phyloP scores from a whole-genome alignment of 2,329 filamentous ascomycete genomes.

The Aspergillus sp. region DNA sequence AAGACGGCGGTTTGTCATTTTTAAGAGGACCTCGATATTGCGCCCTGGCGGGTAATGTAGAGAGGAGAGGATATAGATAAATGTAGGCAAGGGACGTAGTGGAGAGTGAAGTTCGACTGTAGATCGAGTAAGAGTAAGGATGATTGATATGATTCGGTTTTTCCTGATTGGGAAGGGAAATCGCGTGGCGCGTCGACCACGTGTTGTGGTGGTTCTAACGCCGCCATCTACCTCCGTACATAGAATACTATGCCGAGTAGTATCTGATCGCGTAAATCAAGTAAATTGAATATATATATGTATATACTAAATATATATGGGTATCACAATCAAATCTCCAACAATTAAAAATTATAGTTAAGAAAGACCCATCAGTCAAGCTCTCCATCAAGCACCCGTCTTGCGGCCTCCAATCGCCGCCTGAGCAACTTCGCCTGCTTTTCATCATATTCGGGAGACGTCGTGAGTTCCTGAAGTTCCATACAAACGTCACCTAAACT shows the following conservation, averaged over 20 bases:
- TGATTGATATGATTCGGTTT: constrained; percentile 1
- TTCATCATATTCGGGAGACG: constrained; percentile 55
- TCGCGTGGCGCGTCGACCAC: constrained; percentile 6
- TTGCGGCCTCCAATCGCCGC: constrained; percentile 71
- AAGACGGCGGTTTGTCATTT: constrained; percentile 25
- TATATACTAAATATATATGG: constrained; percentile 7
- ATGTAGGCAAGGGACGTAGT: background rate
- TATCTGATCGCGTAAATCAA: background rate
- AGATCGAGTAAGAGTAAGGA: background rate
- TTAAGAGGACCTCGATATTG: background rate
- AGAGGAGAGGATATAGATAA: background rate
- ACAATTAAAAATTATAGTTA: constrained; percentile 4
- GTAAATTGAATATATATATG: background rate
- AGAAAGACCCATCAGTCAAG: constrained; percentile 35
- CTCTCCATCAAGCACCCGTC: constrained; percentile 69
- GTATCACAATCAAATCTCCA: constrained; percentile 12
- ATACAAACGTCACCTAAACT: constrained; percentile 51
- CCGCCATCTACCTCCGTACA: background rate
- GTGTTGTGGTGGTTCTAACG: background rate
- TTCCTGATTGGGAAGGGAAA: constrained; percentile 1
- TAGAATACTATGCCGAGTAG: background rate
- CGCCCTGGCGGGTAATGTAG: background rate
- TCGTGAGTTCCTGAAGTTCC: constrained; percentile 48
- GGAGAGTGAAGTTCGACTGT: background rate
- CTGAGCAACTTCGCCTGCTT: constrained; percentile 63